Evolutionary conservation across 768 basidiomycete species (phyloP).

Genomic region (Lanmaoa rubissima): DNA sequence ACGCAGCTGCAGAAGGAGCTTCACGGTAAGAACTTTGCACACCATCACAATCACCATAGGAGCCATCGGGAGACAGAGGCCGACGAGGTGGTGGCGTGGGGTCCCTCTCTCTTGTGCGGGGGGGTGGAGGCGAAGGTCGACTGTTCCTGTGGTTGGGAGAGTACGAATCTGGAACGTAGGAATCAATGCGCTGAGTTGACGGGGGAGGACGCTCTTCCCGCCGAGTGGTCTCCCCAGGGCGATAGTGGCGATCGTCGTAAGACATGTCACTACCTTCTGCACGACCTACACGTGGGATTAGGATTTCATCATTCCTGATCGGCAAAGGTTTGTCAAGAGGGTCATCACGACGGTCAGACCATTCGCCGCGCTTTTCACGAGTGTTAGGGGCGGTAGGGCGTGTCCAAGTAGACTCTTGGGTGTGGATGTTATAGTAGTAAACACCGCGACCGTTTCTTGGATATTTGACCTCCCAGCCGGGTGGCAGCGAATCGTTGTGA

Average conservation of each 20-base stretch:
- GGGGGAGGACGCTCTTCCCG: constrained; percentile 27
- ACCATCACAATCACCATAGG: constrained; percentile 24
- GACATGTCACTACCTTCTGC: constrained; percentile 38
- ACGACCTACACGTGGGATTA: constrained; percentile 29
- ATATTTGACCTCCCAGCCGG: constrained; percentile 59
- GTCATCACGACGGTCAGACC: constrained; percentile 28
- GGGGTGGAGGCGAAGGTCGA: constrained; percentile 23
- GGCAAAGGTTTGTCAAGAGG: constrained; percentile 25
- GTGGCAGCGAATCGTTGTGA: constrained; percentile 42
- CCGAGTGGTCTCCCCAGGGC: constrained; percentile 40
- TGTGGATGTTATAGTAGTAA: constrained; percentile 60
- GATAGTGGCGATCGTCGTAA: constrained; percentile 65
- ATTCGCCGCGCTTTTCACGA: constrained; percentile 25
- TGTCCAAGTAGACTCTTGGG: constrained; percentile 57
- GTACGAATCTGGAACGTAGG: constrained; percentile 30
- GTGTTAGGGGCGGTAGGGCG: constrained; percentile 40
- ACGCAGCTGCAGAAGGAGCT: constrained; percentile 11
- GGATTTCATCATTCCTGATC: constrained; percentile 23
- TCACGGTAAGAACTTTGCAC: constrained; percentile 21
- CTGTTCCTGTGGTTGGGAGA: constrained; percentile 23
- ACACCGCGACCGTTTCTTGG: constrained; percentile 46
- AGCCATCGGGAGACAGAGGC: constrained; percentile 18
- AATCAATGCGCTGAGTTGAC: constrained; percentile 23
- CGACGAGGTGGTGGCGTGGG: constrained; percentile 22
- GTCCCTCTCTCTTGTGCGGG: constrained; percentile 26